A percentile compares a stretch with the other conserved stretches of the same genome.
These are phyloP conservation scores for Poa pratensis DNA, from an alignment of 176 grass and related monocot genomes.

Conservation along the genomic window DNA sequence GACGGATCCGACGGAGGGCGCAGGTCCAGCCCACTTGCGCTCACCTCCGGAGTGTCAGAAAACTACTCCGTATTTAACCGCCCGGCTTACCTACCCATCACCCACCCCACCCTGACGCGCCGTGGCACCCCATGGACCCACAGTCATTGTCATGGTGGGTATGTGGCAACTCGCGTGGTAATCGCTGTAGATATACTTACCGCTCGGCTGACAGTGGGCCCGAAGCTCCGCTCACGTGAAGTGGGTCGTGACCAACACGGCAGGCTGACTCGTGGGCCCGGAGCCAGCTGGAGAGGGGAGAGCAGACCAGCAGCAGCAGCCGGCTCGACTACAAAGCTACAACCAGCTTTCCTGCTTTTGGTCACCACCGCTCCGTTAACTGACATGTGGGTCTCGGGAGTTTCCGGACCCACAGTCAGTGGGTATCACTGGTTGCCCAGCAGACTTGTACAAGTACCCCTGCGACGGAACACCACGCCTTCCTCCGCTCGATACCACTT, in stretches of 20 bases:
- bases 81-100: not conserved
- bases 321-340: not conserved
- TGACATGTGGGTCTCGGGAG: not conserved
- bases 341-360: not conserved
- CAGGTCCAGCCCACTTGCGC: constrained; percentile 1
- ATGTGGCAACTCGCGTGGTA: not conserved
- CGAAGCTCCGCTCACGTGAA: not conserved
- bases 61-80: not conserved
- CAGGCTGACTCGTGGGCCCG: not conserved
- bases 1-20: constrained; percentile 2
- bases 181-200: not conserved
- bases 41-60: not conserved
- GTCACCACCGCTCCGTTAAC: no score
- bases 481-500: not conserved
- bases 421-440: no score
- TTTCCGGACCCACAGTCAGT: not conserved
- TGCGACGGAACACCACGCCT: not conserved
- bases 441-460: not conserved
- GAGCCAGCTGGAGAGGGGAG: not conserved
- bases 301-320: constrained; percentile 2
- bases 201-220: not conserved
- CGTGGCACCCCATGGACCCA: not conserved
- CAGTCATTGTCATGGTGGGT: not conserved
- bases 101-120: not conserved
- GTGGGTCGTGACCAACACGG: not conserved